Conservation (phyloP, 495 filamentous ascomycete species). For the Beverwykella pulmonaria region DNA sequence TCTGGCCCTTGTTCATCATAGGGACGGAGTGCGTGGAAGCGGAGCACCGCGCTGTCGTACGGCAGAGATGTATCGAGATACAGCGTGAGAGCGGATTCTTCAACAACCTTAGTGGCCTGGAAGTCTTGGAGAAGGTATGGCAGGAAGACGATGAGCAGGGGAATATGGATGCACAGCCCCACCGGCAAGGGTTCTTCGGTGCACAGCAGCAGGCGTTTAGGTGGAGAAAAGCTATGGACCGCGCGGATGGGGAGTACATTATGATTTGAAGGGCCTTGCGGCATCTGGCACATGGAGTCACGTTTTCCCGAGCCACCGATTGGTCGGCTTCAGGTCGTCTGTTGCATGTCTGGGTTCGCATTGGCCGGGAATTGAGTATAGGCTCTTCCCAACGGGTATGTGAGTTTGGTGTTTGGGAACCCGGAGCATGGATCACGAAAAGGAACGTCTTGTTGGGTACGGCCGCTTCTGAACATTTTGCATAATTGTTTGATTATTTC, state of each 20-base stretch:
- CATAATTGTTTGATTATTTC: constrained; percentile 15
- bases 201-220: constrained; percentile 60
- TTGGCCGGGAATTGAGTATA: constrained; percentile 21
- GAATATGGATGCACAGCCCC: constrained; percentile 49
- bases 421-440: constrained; percentile 12
- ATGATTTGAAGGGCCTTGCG: constrained; percentile 60
- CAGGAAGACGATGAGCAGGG: constrained; percentile 53
- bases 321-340: neutral
- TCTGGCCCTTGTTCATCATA: constrained; percentile 92
- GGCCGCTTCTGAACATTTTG: constrained; percentile 6
- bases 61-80: constrained; percentile 79
- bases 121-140: constrained; percentile 87
- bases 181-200: constrained; percentile 16
- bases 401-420: constrained; percentile 15
- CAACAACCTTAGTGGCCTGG: constrained; percentile 85
- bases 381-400: constrained; percentile 12
- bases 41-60: constrained; percentile 74
- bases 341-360: neutral
- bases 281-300: neutral
- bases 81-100: constrained; percentile 86
- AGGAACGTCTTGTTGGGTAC: neutral
- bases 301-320: constrained; percentile 4
- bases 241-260: constrained; percentile 82
- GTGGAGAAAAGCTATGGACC: constrained; percentile 77
- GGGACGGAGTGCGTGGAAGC: constrained; percentile 89